These are phyloP conservation scores for Fusarium transvaalense DNA, from an alignment of 2,329 filamentous ascomycete species.

Conservation along the genomic window DNA sequence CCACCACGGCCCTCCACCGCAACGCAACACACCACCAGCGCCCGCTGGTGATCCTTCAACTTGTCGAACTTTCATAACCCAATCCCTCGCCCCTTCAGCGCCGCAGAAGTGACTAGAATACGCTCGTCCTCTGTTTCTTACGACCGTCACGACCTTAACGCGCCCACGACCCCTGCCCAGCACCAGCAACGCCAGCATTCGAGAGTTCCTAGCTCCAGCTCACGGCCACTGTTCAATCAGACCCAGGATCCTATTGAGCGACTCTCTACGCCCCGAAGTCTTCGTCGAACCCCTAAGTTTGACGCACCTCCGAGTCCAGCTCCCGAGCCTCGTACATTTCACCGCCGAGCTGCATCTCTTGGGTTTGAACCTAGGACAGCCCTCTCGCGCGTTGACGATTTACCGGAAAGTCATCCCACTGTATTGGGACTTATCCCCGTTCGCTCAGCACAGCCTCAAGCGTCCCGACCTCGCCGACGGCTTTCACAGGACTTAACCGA, in stretches of 20 bases:
- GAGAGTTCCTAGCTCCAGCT: constrained; percentile 26
- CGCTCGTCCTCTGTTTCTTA: constrained; percentile 57
- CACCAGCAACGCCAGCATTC: constrained; percentile 62
- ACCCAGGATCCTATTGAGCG: constrained; percentile 57
- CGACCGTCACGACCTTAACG: constrained; percentile 69
- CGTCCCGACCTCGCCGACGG: constrained; percentile 50
- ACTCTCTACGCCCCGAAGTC: constrained; percentile 60
- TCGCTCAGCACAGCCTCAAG: constrained; percentile 57
- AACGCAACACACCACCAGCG: constrained; percentile 50
- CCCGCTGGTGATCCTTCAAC: constrained; percentile 59
- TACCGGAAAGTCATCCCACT: constrained; percentile 45
- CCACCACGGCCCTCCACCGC: constrained; percentile 37
- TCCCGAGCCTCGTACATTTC: constrained; percentile 56
- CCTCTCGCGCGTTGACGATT: constrained; percentile 37
- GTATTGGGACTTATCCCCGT: constrained; percentile 51
- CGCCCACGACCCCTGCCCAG: constrained; percentile 58
- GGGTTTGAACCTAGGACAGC: constrained; percentile 60
- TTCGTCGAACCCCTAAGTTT: constrained; percentile 67
- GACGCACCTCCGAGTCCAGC: constrained; percentile 58
- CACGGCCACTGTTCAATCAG: constrained; percentile 40
- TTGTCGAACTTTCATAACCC: constrained; percentile 58
- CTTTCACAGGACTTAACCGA: constrained; percentile 65
- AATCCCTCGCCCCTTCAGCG: constrained; percentile 43
- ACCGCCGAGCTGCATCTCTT: constrained; percentile 62
- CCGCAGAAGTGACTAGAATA: constrained; percentile 62